Evolutionary conservation across 192 early-diverging fungal species (phyloP).

Genomic region (Podila horticola): DNA sequence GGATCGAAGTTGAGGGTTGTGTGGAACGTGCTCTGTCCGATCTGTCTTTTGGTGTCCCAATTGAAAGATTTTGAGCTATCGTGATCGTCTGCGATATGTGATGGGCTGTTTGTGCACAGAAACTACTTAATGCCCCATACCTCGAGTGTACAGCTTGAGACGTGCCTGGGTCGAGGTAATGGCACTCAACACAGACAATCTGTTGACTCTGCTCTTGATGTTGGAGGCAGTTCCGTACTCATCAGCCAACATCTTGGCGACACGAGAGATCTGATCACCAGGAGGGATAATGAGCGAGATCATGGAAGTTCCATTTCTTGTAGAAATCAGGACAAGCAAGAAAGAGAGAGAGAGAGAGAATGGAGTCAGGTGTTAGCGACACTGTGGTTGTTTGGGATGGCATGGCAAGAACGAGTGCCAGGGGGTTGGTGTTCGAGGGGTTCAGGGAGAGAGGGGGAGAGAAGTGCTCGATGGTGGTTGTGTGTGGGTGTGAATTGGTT

Average conservation of each 20-base stretch:
- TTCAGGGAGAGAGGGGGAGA: too few relatives aligned
- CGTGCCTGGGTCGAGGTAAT: slow-evolving; percentile 98
- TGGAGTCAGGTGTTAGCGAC: not conserved
- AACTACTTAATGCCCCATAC: slow-evolving; percentile 29
- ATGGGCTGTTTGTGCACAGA: not conserved
- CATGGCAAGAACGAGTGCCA: too few relatives aligned
- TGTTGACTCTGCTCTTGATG: slow-evolving; percentile 99
- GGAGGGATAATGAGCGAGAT: slow-evolving; percentile 98
- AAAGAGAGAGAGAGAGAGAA: not conserved
- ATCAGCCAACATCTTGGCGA: slow-evolving; percentile 93
- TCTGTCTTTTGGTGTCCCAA: too few relatives aligned
- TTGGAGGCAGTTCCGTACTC: slow-evolving; percentile 99
- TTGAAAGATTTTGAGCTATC: too few relatives aligned
- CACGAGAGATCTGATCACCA: slow-evolving; percentile 90
- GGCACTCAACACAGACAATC: slow-evolving; percentile 94
- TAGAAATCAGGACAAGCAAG: too few relatives aligned
- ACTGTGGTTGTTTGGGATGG: too few relatives aligned
- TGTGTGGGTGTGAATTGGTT: too few relatives aligned
- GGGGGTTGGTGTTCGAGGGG: too few relatives aligned
- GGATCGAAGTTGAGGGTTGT: too few relatives aligned
- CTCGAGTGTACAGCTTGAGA: slow-evolving; percentile 92
- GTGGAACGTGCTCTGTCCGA: too few relatives aligned
- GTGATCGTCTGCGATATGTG: not conserved
- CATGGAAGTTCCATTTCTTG: slow-evolving; percentile 98
- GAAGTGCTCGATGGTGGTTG: too few relatives aligned